phyloP scores from a whole-genome alignment of 352 stramenopile species.

The Saprolegnia parasitica region DNA sequence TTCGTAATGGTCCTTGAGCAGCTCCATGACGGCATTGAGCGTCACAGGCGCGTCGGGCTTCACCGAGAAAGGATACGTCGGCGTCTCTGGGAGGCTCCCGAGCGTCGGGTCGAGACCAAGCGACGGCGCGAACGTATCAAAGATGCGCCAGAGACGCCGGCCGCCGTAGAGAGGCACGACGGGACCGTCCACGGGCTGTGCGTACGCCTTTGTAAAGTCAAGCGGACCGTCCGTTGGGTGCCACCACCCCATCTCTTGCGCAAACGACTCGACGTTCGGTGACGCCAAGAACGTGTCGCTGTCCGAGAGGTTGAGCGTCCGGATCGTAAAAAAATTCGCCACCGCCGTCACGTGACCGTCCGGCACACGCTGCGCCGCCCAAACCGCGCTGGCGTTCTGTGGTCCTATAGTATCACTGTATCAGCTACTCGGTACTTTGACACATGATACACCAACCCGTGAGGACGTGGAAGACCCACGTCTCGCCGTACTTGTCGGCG shows the following conservation, averaged over 20 bases:
- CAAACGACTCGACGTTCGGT: conserved; percentile 76
- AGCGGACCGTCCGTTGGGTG: conserved; percentile 42
- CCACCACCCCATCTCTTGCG: conserved; percentile 82
- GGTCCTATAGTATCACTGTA: conserved; percentile 37
- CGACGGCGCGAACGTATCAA: conserved; percentile 75
- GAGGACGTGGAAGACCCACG: conserved; percentile 94
- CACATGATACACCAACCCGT: no score
- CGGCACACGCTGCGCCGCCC: conserved; percentile 89
- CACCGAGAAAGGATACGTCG: conserved; percentile 86
- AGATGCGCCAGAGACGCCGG: conserved; percentile 87
- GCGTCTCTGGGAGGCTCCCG: conserved; percentile 64
- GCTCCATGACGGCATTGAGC: conserved; percentile 66
- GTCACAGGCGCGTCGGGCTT: conserved; percentile 60
- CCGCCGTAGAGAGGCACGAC: conserved; percentile 68
- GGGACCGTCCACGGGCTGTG: conserved; percentile 49
- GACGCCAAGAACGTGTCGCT: conserved; percentile 85
- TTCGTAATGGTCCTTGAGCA: conserved; percentile 89
- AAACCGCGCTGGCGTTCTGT: conserved; percentile 83
- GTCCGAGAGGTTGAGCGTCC: conserved; percentile 72
- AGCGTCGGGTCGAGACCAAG: conserved; percentile 62
- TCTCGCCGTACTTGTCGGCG: conserved; percentile 77
- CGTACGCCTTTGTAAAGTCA: conserved; percentile 69
- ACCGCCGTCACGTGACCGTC: conserved; percentile 86
- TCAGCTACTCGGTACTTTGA: no score
- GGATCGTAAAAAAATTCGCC: conserved; percentile 92